Evolutionary conservation across 108 stramenopile genomes (phyloP).

Genomic region (Epithemia pelagica): DNA sequence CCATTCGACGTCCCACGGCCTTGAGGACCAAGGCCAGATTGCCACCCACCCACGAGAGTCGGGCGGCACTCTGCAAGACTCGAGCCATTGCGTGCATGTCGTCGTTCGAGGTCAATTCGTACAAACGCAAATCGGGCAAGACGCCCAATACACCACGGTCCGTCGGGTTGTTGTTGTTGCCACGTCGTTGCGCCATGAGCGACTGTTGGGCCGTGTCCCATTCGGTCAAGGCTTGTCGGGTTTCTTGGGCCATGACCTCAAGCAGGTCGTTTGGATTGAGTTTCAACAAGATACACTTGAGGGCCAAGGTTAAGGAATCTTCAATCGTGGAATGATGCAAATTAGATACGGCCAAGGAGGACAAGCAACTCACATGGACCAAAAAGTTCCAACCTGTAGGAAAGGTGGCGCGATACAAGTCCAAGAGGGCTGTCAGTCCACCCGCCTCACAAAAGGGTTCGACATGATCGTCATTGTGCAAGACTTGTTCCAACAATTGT

Average conservation of each 20-base stretch:
- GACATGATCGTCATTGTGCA: slow-evolving; percentile 76
- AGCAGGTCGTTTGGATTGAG: slow-evolving; percentile 39
- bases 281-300: slow-evolving; percentile 55
- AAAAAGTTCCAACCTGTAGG: slow-evolving; percentile 64
- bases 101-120: slow-evolving; percentile 20
- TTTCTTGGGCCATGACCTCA: neutral
- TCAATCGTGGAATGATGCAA: slow-evolving; percentile 72
- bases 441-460: slow-evolving; percentile 67
- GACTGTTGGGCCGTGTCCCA: slow-evolving; percentile 16
- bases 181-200: neutral
- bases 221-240: neutral
- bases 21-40: slow-evolving; percentile 51
- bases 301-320: slow-evolving; percentile 43
- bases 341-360: slow-evolving; percentile 64
- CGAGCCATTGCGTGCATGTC: slow-evolving; percentile 14
- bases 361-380: slow-evolving; percentile 67
- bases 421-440: slow-evolving; percentile 69
- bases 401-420: slow-evolving; percentile 58
- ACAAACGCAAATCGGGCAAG: slow-evolving; percentile 48
- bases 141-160: slow-evolving; percentile 32
- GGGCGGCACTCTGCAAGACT: slow-evolving; percentile 44
- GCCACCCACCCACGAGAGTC: slow-evolving; percentile 54
- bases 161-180: neutral
- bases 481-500: slow-evolving; percentile 83
- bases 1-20: slow-evolving; percentile 44